Base-by-base conservation (phyloP, 768 basidiomycete species). In the Leccinum boreale region DNA sequence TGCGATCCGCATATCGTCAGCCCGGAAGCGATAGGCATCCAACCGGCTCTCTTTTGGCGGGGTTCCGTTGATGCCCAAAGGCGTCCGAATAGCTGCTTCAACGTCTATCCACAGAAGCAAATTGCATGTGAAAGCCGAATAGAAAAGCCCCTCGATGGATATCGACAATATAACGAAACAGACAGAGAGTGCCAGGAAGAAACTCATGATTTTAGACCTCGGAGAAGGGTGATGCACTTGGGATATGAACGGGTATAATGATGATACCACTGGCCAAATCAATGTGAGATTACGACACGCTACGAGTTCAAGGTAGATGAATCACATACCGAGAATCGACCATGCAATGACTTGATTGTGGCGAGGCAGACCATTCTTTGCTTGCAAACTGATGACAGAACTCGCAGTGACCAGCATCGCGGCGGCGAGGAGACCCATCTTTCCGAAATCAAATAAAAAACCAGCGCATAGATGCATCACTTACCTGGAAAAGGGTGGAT, bases 141-240 rank as follows among this genome's bases (percentile, higher is more conserved):
- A 92, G 71, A 94, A 94, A 14, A 92, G 76, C 0, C 86, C 88
- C 66, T 94, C 92, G 23, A 87, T 83, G 57, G 87, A 88, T 69
- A 93, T 89, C 3, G 92, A 90, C 17, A 94, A 78, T 36, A 92
- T 79, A 35, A 92, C 78, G 58, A 93, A 94, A 64, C 85, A 86
- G 3, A 86, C 85, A 0, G 83, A 81, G 59, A 92, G 89, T 6
- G 85, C 83, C 47, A 91, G 79, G 69, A 89, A 89, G 64, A 85
- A 83, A 28, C 78, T 76, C 31, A 86, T 70, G 14, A 87, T 75
- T 63, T 81, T 85, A 1, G 84, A 80, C 52, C 71, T 70, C 2
- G 79, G 71, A 5, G 72, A 77, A 24, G 71, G 70, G 57, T 78
- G 72, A 33, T 69, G 59, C 47, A 64, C 68, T 52, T 62, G 67